Base-by-base conservation (phyloP, 139 green algal genomes). In the Chlorella sp. region DNA sequence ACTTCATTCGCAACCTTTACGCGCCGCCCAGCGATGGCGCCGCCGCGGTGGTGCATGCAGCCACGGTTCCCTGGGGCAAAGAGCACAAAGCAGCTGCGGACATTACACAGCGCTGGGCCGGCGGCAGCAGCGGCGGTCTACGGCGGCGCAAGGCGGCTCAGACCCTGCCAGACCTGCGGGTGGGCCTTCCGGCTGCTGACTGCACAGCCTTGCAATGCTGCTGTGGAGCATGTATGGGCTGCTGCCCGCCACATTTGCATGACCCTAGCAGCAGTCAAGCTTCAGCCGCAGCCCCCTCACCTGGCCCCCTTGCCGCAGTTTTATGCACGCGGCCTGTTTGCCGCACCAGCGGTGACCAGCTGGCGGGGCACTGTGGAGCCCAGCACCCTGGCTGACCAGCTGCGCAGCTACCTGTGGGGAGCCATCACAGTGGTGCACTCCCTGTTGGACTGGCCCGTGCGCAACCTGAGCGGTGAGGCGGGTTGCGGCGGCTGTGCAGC, bases 281-380 rank as follows among this genome's bases (percentile, higher is more conserved):
- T n/a, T n/a, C n/a, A n/a, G n/a, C 72, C 72, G 41, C 25, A 51
- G 39, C 41, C 25, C 7, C 72, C 70, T 21, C 51, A 51, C 38
- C 36, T 57, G 38, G 21, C 67, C 38, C 36, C 4, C 6, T 13
- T 15, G 51, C 51, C 87, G 82, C 88, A 90, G 60, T 97, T 95
- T 79, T 97, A 96, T 82, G 91, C 93, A 16, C 90, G 93, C 21
- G 94, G 94, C 63, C 73, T 94, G 20, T 97, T 97, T 88, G 87
- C 88, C 26, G 91, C 83, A 41, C 89, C 92, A 26, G 74, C 67
- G 21, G 63, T 92, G 25, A 86, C 80, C 60, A 72, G 64, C 68
- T 86, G 69, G 69, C 70, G 81, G 18, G 81, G 81, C 21, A 26
- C 41, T 0, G 70, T 56, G 32, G 28, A 39, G n/a, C 26, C 28